phyloP scores from a whole-genome alignment of 176 grass and related monocot species.

The Musa beccarii region DNA sequence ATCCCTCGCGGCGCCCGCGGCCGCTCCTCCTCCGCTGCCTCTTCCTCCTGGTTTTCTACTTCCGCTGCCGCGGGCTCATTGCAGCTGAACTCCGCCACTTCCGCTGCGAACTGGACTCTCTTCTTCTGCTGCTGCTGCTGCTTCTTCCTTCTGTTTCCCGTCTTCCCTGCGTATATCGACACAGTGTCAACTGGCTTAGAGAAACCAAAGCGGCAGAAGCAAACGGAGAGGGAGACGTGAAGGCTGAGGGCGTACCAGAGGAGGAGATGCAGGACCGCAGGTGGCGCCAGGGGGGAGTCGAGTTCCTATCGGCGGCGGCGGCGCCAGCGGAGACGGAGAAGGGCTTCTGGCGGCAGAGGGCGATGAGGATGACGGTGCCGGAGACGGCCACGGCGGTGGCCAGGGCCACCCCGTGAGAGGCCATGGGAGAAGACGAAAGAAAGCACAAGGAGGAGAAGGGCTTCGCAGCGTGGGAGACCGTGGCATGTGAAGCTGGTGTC shows the following conservation, averaged over 20 bases:
- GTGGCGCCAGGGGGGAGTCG: not conserved
- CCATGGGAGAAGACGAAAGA: conserved; percentile 18
- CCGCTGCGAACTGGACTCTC: conserved; percentile 71
- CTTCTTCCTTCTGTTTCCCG: not conserved
- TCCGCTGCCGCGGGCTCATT: not conserved
- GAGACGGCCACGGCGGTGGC: conserved; percentile 88
- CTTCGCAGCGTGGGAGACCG: not conserved
- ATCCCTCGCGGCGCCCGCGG: conserved; percentile 20
- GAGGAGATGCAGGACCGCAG: conserved; percentile 43
- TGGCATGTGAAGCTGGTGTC: not conserved
- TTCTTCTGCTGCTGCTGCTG: conserved; percentile 45
- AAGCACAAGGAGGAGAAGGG: not conserved
- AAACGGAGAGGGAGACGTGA: not conserved
- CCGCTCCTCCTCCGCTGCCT: not conserved
- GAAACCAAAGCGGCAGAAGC: not conserved
- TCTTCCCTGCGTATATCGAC: too few relatives aligned
- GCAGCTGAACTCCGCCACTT: conserved; percentile 34
- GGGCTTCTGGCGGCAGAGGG: conserved; percentile 57
- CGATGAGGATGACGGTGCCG: conserved; percentile 68
- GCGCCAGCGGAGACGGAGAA: not conserved
- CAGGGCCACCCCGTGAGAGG: conserved; percentile 47
- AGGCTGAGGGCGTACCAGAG: conserved; percentile 19
- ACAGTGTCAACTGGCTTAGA: too few relatives aligned
- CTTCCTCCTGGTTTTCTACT: not conserved
- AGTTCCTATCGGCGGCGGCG: not conserved